phyloP scores from a whole-genome alignment of 1,139 yeast species.

The Blastobotrys arbuscula region DNA sequence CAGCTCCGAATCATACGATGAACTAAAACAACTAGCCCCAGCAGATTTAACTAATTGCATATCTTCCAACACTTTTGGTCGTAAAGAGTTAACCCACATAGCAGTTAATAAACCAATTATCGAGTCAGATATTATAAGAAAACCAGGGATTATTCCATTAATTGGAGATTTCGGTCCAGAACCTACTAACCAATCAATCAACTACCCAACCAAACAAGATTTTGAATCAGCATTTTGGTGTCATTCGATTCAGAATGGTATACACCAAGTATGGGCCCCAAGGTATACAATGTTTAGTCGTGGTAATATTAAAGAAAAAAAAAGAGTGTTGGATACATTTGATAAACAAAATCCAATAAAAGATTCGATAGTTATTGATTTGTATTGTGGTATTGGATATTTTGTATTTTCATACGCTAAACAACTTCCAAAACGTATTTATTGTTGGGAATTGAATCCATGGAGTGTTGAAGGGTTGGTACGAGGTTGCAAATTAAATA shows the following conservation, averaged over 20 bases:
- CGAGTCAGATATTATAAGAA: constrained; percentile 50
- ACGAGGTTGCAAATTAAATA: constrained; percentile 48
- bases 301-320: constrained; percentile 83
- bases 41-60: neutral
- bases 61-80: neutral
- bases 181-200: constrained; percentile 25
- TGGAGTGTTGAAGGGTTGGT: constrained; percentile 74
- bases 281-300: constrained; percentile 80
- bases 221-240: constrained; percentile 66
- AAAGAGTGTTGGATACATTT: constrained; percentile 45
- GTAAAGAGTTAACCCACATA: constrained; percentile 45
- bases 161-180: constrained; percentile 62
- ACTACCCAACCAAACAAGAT: constrained; percentile 41
- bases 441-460: constrained; percentile 83
- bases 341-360: constrained; percentile 28
- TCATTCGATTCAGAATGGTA: constrained; percentile 61
- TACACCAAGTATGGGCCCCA: constrained; percentile 81
- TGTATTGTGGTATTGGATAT: constrained; percentile 85
- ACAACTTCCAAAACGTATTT: constrained; percentile 46
- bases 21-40: neutral
- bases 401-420: constrained; percentile 66
- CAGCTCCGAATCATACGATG: constrained; percentile 32
- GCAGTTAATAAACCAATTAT: constrained; percentile 69
- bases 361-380: constrained; percentile 50
- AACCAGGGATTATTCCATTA: constrained; percentile 58